Percentiles rank a stretch among this genome's conserved stretches.
These are phyloP conservation scores for Botrytis fragariae DNA, from an alignment of 2,329 filamentous ascomycete genomes.

Conservation along the genomic window DNA sequence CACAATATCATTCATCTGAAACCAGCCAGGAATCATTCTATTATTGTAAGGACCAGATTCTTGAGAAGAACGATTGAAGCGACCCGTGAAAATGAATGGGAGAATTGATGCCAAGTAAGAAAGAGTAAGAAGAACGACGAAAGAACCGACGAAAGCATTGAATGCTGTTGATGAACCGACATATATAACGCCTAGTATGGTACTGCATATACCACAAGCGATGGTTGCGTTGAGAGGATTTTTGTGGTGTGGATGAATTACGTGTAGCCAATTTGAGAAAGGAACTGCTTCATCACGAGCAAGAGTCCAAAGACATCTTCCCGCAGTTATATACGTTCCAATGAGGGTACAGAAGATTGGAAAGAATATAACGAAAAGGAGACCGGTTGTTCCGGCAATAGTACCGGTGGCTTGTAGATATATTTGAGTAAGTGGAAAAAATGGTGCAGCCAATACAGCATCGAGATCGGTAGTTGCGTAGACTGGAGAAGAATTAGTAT, in stretches of 20 bases:
- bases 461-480: slow-evolving; percentile 57
- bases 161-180: slow-evolving; percentile 66
- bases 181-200: slow-evolving; percentile 61
- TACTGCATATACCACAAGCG: slow-evolving; percentile 48
- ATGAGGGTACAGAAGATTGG: slow-evolving; percentile 51
- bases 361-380: slow-evolving; percentile 54
- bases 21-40: slow-evolving; percentile 54
- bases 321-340: slow-evolving; percentile 58
- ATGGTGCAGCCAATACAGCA: slow-evolving; percentile 49
- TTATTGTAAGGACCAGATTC: slow-evolving; percentile 26
- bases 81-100: slow-evolving; percentile 50
- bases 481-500: slow-evolving; percentile 38
- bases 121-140: slow-evolving; percentile 52
- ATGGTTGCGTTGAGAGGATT: slow-evolving; percentile 58
- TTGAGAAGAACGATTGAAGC: slow-evolving; percentile 31
- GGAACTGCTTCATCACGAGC: slow-evolving; percentile 57
- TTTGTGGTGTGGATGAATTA: slow-evolving; percentile 46
- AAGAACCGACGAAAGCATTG: slow-evolving; percentile 61
- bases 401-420: slow-evolving; percentile 59
- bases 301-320: slow-evolving; percentile 63
- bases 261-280: slow-evolving; percentile 47
- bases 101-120: slow-evolving; percentile 65
- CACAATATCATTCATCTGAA: slow-evolving; percentile 49
- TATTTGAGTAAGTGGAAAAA: slow-evolving; percentile 65
- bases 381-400: slow-evolving; percentile 48